Evolutionary conservation across 805 yeast species (phyloP).

Genomic region (Saccharomycopsis sp.): DNA sequence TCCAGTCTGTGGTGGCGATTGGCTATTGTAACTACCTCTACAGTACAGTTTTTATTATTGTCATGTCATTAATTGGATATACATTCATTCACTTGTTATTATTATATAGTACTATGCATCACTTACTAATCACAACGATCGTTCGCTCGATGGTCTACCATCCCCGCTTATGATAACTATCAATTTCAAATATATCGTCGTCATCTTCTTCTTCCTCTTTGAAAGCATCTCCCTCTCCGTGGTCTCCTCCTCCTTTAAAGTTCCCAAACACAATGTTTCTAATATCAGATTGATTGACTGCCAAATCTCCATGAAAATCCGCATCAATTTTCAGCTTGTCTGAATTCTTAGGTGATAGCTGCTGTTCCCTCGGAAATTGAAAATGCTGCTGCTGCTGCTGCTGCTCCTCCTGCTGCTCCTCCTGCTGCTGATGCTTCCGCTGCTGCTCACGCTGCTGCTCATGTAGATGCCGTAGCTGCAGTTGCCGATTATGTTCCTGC

Average conservation of each 20-base stretch:
- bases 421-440: too few species aligned
- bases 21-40: too few species aligned
- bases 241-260: not conserved
- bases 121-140: not conserved
- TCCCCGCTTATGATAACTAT: conserved; percentile 21
- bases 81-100: too few species aligned
- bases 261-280: conserved; percentile 17
- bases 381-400: too few species aligned
- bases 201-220: conserved; percentile 5
- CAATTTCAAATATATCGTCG: conserved; percentile 14
- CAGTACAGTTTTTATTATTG: too few species aligned
- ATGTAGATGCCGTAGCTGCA: not conserved
- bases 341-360: not conserved
- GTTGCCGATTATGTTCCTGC: not conserved
- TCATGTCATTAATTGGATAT: too few species aligned
- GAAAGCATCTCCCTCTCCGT: too few species aligned
- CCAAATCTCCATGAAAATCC: not conserved
- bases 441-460: too few species aligned
- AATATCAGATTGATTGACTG: conserved; percentile 13
- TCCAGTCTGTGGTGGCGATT: too few species aligned
- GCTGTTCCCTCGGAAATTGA: not conserved
- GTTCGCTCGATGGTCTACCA: conserved; percentile 11
- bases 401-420: too few species aligned
- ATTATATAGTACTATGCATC: too few species aligned
- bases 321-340: too few species aligned